Evolutionary conservation across 2,329 filamentous ascomycete genomes (phyloP).

Genomic region (Taxawa tesnikishii): DNA sequence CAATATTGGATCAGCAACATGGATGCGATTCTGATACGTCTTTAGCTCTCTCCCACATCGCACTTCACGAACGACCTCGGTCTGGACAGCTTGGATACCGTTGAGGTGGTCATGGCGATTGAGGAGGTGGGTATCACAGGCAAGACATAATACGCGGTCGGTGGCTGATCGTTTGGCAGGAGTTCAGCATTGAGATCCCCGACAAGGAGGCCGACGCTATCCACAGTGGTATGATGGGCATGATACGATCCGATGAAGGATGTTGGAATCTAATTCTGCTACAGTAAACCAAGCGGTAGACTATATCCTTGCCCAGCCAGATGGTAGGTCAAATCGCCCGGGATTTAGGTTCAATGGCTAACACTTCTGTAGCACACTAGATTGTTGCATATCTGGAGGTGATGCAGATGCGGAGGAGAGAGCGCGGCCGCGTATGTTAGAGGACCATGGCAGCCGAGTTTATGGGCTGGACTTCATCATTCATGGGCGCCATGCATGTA

Average conservation of each 20-base stretch:
- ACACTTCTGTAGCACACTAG: too few species aligned
- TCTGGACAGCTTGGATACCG: slow-evolving; percentile 92
- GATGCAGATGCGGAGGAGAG: neutral
- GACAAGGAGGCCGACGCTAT: slow-evolving; percentile 94
- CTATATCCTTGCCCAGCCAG: slow-evolving; percentile 87
- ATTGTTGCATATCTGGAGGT: too few species aligned
- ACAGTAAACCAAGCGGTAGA: slow-evolving; percentile 86
- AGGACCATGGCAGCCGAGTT: neutral
- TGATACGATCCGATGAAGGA: slow-evolving; percentile 1
- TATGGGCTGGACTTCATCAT: neutral
- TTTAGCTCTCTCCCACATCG: slow-evolving; percentile 65
- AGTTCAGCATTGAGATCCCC: slow-evolving; percentile 90
- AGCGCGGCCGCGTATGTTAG: neutral
- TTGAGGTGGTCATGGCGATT: slow-evolving; percentile 99
- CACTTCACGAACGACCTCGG: slow-evolving; percentile 96
- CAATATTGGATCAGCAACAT: neutral
- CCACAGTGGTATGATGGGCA: slow-evolving; percentile 74
- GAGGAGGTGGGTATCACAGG: slow-evolving; percentile 59
- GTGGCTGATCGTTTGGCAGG: slow-evolving; percentile 31
- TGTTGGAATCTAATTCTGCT: slow-evolving; percentile 18
- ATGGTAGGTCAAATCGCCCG: slow-evolving; percentile 53
- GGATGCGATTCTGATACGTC: neutral
- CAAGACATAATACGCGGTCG: slow-evolving; percentile 39
- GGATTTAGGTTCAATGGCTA: too few species aligned
- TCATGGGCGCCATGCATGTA: neutral